phyloP scores from a whole-genome alignment of 495 filamentous ascomycete species.

The Penicillium paxilli region DNA sequence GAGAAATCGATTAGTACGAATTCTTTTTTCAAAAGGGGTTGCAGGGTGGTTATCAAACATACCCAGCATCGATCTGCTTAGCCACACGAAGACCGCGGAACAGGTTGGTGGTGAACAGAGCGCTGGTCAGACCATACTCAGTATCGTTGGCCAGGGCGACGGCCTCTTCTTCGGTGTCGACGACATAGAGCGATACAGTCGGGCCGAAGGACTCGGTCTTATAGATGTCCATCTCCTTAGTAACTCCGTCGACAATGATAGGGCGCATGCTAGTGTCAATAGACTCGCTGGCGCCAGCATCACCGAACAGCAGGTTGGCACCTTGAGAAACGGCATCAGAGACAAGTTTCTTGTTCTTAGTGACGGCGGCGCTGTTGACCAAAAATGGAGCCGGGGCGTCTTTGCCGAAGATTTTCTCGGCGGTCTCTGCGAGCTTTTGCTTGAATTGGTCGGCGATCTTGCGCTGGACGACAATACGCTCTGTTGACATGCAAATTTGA shows the following conservation, averaged over 20 bases:
- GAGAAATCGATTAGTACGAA: not conserved
- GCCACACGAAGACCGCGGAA: slow-evolving; percentile 49
- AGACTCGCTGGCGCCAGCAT: slow-evolving; percentile 47
- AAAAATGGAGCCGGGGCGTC: slow-evolving; percentile 56
- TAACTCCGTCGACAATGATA: slow-evolving; percentile 68
- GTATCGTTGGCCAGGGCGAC: slow-evolving; percentile 52
- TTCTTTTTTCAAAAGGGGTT: not conserved
- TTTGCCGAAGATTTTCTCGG: slow-evolving; percentile 50
- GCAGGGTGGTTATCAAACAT: slow-evolving; percentile 10
- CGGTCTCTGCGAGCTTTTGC: slow-evolving; percentile 46
- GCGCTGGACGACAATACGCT: slow-evolving; percentile 81
- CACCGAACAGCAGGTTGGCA: slow-evolving; percentile 63
- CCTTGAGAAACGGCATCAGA: slow-evolving; percentile 67
- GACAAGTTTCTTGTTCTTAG: slow-evolving; percentile 68
- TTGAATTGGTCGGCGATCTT: slow-evolving; percentile 66
- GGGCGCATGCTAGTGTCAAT: slow-evolving; percentile 64
- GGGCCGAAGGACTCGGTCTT: slow-evolving; percentile 82
- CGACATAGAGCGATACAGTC: slow-evolving; percentile 57
- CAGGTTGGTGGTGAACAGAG: slow-evolving; percentile 50
- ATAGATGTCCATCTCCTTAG: slow-evolving; percentile 80
- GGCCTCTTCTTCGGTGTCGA: slow-evolving; percentile 51
- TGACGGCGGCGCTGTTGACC: slow-evolving; percentile 58
- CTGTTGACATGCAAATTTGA: slow-evolving; percentile 92
- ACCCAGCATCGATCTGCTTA: slow-evolving; percentile 51
- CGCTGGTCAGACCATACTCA: slow-evolving; percentile 50